Evolutionary conservation across 1,284 basidiomycete species (phyloP).

Genomic region (Pyrrhoderma lamaoense): DNA sequence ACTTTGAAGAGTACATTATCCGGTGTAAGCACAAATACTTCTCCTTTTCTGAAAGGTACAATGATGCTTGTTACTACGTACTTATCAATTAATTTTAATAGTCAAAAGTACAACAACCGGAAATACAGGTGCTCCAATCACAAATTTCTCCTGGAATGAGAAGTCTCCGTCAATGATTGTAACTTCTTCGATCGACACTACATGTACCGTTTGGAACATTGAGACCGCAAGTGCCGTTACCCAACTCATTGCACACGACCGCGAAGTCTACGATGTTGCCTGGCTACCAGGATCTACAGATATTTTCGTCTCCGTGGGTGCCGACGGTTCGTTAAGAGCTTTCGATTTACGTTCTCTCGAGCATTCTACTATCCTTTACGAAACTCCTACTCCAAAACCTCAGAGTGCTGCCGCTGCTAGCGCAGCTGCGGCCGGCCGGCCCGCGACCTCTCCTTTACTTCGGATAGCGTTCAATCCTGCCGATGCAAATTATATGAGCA

Average conservation of each 20-base stretch:
- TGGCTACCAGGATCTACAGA: conserved; percentile 98
- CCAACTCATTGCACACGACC: conserved; percentile 96
- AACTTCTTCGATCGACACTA: conserved; percentile 94
- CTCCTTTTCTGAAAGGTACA: conserved; percentile 16
- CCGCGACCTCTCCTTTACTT: conserved; percentile 73
- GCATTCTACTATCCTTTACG: conserved; percentile 98
- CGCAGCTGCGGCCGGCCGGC: conserved; percentile 48
- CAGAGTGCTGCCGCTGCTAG: conserved; percentile 47
- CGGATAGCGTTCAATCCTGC: conserved; percentile 83
- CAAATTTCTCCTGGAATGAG: conserved; percentile 94
- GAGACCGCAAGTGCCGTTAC: conserved; percentile 94
- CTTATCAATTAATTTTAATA: conserved; percentile 36
- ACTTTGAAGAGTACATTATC: conserved; percentile 66
- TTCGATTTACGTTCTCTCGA: conserved; percentile 95
- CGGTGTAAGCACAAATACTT: conserved; percentile 60
- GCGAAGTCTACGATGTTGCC: conserved; percentile 95
- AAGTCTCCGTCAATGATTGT: conserved; percentile 83
- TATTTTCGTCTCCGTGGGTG: conserved; percentile 97
- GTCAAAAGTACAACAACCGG: conserved; percentile 82
- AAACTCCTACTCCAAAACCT: conserved; percentile 76
- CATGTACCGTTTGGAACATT: conserved; percentile 96
- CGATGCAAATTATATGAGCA: conserved; percentile 89
- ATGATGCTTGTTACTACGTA: conserved; percentile 8
- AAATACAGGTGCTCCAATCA: conserved; percentile 75
- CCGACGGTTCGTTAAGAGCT: conserved; percentile 92